These are phyloP conservation scores for Lentinus brumalis DNA, from an alignment of 768 basidiomycete species.

Conservation along the genomic window DNA sequence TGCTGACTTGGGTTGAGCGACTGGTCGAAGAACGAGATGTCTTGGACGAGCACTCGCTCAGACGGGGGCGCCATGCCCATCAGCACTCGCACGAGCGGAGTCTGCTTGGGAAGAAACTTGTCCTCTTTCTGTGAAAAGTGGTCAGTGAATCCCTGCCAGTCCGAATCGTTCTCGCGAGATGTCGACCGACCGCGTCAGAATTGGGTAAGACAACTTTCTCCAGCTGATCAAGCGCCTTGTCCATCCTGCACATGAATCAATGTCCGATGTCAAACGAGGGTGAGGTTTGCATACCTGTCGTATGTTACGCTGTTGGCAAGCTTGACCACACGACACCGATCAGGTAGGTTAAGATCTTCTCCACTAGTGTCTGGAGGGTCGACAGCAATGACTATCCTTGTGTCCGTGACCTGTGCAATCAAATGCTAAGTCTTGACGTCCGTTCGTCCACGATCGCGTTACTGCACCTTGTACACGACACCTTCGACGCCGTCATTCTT, in stretches of 20 bases:
- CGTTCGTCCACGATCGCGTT: background rate
- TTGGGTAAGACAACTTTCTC: conserved; percentile 44
- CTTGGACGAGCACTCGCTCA: conserved; percentile 34
- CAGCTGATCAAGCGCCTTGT: conserved; percentile 72
- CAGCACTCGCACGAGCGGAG: conserved; percentile 65
- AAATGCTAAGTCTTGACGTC: background rate
- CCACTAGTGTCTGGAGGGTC: conserved; percentile 60
- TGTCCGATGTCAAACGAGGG: background rate
- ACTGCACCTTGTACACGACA: conserved; percentile 77
- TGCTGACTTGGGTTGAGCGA: conserved; percentile 84
- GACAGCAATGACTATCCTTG: conserved; percentile 78
- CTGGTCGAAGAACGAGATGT: conserved; percentile 70
- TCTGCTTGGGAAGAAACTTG: conserved; percentile 45
- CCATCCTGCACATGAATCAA: conserved; percentile 61
- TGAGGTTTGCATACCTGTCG: conserved; percentile 56
- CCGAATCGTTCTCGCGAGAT: no score
- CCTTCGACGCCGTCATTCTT: conserved; percentile 62
- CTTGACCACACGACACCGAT: conserved; percentile 83
- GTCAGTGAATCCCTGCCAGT: background rate
- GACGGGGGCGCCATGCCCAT: conserved; percentile 63
- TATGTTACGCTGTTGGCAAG: conserved; percentile 92
- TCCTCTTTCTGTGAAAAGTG: conserved; percentile 35
- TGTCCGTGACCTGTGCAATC: conserved; percentile 67
- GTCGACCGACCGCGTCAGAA: conserved; percentile 13
- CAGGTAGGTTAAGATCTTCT: conserved; percentile 78